Evolutionary conservation across 768 basidiomycete genomes (phyloP).

Genomic region (Suillus decipiens): DNA sequence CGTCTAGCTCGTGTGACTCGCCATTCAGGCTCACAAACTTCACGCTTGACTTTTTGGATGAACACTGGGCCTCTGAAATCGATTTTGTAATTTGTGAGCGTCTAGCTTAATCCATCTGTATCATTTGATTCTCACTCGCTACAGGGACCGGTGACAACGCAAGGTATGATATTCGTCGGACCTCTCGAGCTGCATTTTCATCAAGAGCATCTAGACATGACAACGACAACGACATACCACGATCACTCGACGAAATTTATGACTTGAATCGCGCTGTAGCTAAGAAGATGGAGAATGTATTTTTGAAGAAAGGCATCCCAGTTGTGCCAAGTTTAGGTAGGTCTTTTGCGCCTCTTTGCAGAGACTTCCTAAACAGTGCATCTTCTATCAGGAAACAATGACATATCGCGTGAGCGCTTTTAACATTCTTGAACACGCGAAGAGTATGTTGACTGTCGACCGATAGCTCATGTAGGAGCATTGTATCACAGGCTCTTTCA

Average conservation of each 20-base stretch:
- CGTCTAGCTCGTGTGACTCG: conserved; percentile 75
- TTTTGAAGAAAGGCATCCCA: conserved; percentile 66
- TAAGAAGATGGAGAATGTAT: conserved; percentile 70
- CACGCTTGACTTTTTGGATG: conserved; percentile 77
- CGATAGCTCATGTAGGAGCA: conserved; percentile 56
- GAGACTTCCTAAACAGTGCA: neutral
- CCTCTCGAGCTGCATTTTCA: neutral
- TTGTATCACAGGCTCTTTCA: conserved; percentile 10
- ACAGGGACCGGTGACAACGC: conserved; percentile 80
- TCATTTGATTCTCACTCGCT: neutral
- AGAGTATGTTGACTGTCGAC: conserved; percentile 19
- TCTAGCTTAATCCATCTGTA: neutral
- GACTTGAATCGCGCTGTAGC: conserved; percentile 68
- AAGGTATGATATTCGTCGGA: conserved; percentile 38
- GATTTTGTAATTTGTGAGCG: conserved; percentile 85
- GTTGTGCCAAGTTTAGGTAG: conserved; percentile 79
- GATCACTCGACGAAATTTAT: conserved; percentile 79
- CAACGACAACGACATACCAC: conserved; percentile 74
- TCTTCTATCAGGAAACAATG: conserved; percentile 72
- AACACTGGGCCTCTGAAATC: conserved; percentile 78
- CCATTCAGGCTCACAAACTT: conserved; percentile 74
- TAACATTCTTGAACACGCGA: conserved; percentile 12
- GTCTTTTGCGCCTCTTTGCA: conserved; percentile 18
- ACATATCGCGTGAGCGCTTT: conserved; percentile 76
- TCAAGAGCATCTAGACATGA: conserved; percentile 59